Percentiles rank a stretch among this genome's conserved stretches.
Evolutionary conservation across 2,329 filamentous ascomycete species (phyloP).

Genomic region (Alternaria sp.): DNA sequence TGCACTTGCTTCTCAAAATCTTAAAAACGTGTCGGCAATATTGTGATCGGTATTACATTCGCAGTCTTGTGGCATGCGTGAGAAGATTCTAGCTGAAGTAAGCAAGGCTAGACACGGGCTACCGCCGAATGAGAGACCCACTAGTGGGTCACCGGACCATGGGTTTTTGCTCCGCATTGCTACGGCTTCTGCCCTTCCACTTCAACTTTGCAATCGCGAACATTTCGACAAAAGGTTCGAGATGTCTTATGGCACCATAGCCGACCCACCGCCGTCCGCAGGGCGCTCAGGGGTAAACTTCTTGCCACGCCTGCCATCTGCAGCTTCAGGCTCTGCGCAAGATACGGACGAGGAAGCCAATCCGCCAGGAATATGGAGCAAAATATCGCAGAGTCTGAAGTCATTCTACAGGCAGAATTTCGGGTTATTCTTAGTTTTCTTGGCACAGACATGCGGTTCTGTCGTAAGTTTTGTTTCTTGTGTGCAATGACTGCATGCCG

Average conservation of each 20-base stretch:
- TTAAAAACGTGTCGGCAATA: not conserved
- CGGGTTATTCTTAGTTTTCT: constrained; percentile 31
- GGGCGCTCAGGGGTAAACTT: constrained; percentile 1
- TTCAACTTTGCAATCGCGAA: not conserved
- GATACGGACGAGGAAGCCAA: constrained; percentile 9
- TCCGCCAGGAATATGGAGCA: not conserved
- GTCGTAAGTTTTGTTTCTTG: constrained; percentile 13
- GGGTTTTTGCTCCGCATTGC: not conserved
- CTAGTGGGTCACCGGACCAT: not conserved
- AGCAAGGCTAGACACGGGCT: constrained; percentile 5
- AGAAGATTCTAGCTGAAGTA: not conserved
- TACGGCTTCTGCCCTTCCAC: not conserved
- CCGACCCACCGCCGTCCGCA: not conserved
- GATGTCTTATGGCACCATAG: constrained; percentile 23
- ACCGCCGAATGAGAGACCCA: not conserved
- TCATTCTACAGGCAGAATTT: constrained; percentile 33
- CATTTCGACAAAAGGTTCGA: not conserved
- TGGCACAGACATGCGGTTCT: constrained; percentile 49
- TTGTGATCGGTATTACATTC: not conserved
- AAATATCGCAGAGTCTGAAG: constrained; percentile 7
- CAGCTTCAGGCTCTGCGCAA: not conserved
- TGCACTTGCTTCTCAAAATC: not conserved
- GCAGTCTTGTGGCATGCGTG: not conserved
- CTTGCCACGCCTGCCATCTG: constrained; percentile 2
- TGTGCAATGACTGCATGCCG: not conserved